Percentiles rank a stretch among this genome's conserved stretches.
phyloP scores from a whole-genome alignment of 2,329 filamentous ascomycete species.

The Thelonectria rubi region DNA sequence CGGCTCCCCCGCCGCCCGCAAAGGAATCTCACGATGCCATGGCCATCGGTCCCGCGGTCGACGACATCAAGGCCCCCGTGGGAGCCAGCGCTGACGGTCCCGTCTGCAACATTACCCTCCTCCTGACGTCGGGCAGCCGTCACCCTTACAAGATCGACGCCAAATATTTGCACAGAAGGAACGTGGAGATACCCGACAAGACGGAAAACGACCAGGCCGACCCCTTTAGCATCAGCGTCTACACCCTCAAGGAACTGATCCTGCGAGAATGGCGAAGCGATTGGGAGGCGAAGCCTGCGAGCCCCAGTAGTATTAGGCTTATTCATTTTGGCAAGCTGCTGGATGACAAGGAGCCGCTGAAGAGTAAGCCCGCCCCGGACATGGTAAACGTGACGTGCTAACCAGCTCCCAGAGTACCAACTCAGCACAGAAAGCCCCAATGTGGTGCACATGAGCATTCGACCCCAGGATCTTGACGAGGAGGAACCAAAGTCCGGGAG shows the following conservation, averaged over 20 bases:
- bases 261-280: slow-evolving; percentile 91
- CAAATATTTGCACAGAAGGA: slow-evolving; percentile 83
- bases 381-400: slow-evolving; percentile 2
- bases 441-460: slow-evolving; percentile 94
- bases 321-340: slow-evolving; percentile 92
- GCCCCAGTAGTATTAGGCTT: slow-evolving; percentile 87
- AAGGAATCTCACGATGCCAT: slow-evolving; percentile 50
- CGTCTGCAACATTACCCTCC: slow-evolving; percentile 79
- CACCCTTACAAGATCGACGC: slow-evolving; percentile 93
- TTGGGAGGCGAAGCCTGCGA: slow-evolving; percentile 87
- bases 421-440: slow-evolving; percentile 80
- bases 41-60: slow-evolving; percentile 55
- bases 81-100: slow-evolving; percentile 46
- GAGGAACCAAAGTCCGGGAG: slow-evolving; percentile 77
- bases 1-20: slow-evolving; percentile 39
- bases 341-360: slow-evolving; percentile 86
- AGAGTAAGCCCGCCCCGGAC: slow-evolving; percentile 66
- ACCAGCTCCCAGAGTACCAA: slow-evolving; percentile 73
- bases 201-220: slow-evolving; percentile 70
- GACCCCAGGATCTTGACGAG: slow-evolving; percentile 86
- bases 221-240: slow-evolving; percentile 89
- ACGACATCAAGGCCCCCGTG: slow-evolving; percentile 52
- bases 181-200: slow-evolving; percentile 76
- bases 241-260: slow-evolving; percentile 93
- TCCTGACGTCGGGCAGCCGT: slow-evolving; percentile 81